phyloP scores from a whole-genome alignment of 106 monocot species.

The Dendrobium chrysotoxum region DNA sequence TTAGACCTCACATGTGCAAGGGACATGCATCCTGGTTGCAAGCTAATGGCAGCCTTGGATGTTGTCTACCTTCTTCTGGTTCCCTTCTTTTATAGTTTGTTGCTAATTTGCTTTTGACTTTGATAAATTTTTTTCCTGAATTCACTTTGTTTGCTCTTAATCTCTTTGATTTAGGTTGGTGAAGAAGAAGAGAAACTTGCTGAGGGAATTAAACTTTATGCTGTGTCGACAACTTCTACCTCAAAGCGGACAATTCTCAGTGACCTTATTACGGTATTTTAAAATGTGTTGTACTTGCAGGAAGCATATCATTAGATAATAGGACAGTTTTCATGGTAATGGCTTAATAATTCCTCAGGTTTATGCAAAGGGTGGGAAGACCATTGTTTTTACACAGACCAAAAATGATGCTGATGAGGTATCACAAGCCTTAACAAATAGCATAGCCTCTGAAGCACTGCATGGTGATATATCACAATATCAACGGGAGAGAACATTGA shows the following conservation, averaged over 20 bases:
- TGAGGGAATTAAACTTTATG: conserved; percentile 95
- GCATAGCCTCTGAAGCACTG: conserved; percentile 90
- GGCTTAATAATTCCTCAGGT: conserved; percentile 35
- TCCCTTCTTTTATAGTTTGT: background rate
- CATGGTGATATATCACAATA: conserved; percentile 99
- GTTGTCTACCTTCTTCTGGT: background rate
- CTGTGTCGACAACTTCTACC: conserved; percentile 69
- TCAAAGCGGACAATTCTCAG: conserved; percentile 90
- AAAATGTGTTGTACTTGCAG: background rate
- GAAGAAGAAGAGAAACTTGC: conserved; percentile 97
- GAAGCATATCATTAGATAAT: background rate
- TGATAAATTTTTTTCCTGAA: background rate
- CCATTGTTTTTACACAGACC: conserved; percentile 93
- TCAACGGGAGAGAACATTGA: conserved; percentile 94
- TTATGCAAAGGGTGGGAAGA: conserved; percentile 94
- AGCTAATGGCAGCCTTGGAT: background rate
- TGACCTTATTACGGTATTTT: conserved; percentile 86
- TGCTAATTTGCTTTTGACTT: background rate
- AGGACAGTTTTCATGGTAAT: background rate
- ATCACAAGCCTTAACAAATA: conserved; percentile 73
- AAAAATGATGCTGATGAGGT: conserved; percentile 98
- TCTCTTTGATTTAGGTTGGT: conserved; percentile 56
- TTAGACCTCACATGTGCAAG: background rate
- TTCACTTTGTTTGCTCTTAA: background rate
- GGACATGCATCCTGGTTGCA: background rate